Evolutionary conservation across 345 rosid genomes (phyloP), one percentile per base, ranked within the genome.

Genomic region (Abelmoschus esculentus): DNA sequence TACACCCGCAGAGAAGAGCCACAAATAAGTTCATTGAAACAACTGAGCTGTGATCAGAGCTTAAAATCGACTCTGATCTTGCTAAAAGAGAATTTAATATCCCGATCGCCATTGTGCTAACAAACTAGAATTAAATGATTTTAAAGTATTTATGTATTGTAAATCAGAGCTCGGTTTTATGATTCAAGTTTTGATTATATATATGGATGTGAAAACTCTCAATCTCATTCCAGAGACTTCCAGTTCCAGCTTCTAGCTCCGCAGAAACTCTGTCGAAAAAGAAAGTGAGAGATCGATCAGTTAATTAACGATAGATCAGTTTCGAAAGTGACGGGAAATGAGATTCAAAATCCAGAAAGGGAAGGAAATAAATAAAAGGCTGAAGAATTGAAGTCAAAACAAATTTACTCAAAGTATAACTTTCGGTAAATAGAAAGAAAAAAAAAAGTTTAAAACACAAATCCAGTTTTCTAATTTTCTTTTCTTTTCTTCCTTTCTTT

Each of bases 11-110:
- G 34, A 93, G 89, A 58, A 93, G 85, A 17, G 96, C 96, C 12
- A 93, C 98, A 70, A 89, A 93, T 55, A 93, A 80, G 83, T 89
- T 93, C 84, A 93, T 87, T 3, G 98, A 86, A 69, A 87, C 97
- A 26, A 93, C 87, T 11, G 97, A 93, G 10, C 78, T 76, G 46
- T 90, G 93, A 77, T 86, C 97, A 0, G 97, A 89, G 32, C 76
- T 73, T 0, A 80, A 40, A 13, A 81, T 19, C 64, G 67, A 32
- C 62, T 73, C 75, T 62, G 83, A 17, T 65, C 74, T 74, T 22
- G 71, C 80, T 78, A 74, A 47, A 61, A 81, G 46, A 31, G 85
- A 65, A 60, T 73, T 75, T 17, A 78, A 59, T 32, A 79, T 3
- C 31, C 76, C 79, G 1, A 77, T 63, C 56, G 66, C 81, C 96